A percentile compares a stretch with the other conserved stretches of the same genome.
Conservation (phyloP, 148 eudicot genomes). For the Rhododendron henanense region DNA sequence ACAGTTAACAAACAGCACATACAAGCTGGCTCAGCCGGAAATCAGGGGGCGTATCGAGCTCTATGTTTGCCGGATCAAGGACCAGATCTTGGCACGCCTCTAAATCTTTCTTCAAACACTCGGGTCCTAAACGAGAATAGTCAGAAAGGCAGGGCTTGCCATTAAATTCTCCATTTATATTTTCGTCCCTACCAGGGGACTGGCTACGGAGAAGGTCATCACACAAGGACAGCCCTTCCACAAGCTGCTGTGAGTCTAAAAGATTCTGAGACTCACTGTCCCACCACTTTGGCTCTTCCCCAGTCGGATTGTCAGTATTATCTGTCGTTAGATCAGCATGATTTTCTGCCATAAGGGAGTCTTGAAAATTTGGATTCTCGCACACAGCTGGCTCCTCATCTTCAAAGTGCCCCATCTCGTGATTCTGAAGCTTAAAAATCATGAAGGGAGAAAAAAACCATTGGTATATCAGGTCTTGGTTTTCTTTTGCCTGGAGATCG, state of each 20-base stretch:
- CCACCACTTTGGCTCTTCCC: slow-evolving; percentile 59
- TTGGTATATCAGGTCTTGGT: background rate
- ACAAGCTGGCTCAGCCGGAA: slow-evolving; percentile 91
- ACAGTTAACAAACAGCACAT: slow-evolving; percentile 12
- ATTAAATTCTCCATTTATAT: slow-evolving; percentile 23
- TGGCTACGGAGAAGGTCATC: slow-evolving; percentile 79
- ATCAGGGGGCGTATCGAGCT: slow-evolving; percentile 73
- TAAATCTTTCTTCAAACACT: slow-evolving; percentile 67
- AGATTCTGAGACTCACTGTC: slow-evolving; percentile 64
- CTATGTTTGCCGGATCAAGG: slow-evolving; percentile 56
- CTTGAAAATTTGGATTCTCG: slow-evolving; percentile 20
- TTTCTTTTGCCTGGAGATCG: background rate
- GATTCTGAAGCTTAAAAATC: slow-evolving; percentile 24
- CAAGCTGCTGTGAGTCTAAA: slow-evolving; percentile 75
- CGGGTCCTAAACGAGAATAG: slow-evolving; percentile 60
- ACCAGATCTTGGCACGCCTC: slow-evolving; percentile 60
- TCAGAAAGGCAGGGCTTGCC: slow-evolving; percentile 49
- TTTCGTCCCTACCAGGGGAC: slow-evolving; percentile 46
- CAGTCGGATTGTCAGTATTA: slow-evolving; percentile 30
- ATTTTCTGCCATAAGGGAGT: slow-evolving; percentile 22
- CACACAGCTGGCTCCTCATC: slow-evolving; percentile 27
- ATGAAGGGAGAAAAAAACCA: background rate
- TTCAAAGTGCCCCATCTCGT: slow-evolving; percentile 20
- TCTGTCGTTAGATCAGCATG: slow-evolving; percentile 22
- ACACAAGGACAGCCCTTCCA: slow-evolving; percentile 68